Base-by-base conservation (phyloP, 2,329 filamentous ascomycete genomes). In the Didymella pomorum region DNA sequence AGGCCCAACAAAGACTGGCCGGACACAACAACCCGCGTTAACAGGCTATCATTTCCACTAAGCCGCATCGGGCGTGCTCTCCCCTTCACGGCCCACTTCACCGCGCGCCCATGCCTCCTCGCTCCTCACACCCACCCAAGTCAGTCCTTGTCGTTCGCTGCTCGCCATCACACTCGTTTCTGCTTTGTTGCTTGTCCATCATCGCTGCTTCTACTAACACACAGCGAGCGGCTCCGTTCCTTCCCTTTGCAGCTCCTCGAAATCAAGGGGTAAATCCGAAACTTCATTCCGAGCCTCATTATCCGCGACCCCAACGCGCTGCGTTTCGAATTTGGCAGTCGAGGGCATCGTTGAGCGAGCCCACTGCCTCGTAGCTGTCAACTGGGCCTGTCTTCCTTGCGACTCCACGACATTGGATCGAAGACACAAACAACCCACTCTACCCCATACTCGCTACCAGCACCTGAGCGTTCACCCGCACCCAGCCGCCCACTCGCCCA, bases 341-440 rank as follows among this genome's bases (percentile, higher is more conserved):
- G 62, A 68, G 64, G 69, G 60, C 69, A 65, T 75, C 72, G 72
- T 61, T 72, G 71, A 73, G 62, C 72, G 72, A 75, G 70, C 70
- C 69, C 65, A 69, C 66, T 58, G 58, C 65, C 49, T 66, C 63
- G 56, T 52, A 52, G 48, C 60, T 60, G 62, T 58, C 64, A 58
- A 47, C 58, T 26, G 52, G 47, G 55, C 49, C 63, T 58, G 45
- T 52, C 56, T 51, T 54, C 58, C 62, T 45, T 50, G 46, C 51
- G 16, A 60, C 63, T 55, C 44, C 52, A 61, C 60, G 41, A 58
- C 49, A 44, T 31, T 52, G 55, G 55, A 48, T 44, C 56, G 25
- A 44, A 31, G 44, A 43, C 53, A 51, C 53, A 57, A 53, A 45
- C 52, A 54, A 49, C 41, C 43, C 56, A 53, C 60, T 52, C 52